Evolutionary conservation across 2,329 filamentous ascomycete genomes (phyloP).

Genomic region (Lecanosticta acicola): DNA sequence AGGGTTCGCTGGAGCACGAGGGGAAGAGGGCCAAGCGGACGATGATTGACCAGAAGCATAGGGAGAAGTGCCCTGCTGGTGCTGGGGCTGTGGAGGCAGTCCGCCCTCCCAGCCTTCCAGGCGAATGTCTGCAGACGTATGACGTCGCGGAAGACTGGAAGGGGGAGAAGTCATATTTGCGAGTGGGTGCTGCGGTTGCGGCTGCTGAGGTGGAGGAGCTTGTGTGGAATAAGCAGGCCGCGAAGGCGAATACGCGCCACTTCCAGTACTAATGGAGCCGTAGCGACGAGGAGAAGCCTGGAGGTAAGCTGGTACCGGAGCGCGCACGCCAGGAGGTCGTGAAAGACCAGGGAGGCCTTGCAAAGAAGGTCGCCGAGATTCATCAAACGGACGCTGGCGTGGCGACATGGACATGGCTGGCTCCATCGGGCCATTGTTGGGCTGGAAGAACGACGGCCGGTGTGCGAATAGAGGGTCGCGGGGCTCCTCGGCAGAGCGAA

Average conservation of each 20-base stretch:
- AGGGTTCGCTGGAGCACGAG: conserved; percentile 41
- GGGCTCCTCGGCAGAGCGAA: conserved; percentile 52
- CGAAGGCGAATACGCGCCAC: conserved; percentile 61
- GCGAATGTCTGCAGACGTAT: conserved; percentile 93
- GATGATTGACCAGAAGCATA: conserved; percentile 60
- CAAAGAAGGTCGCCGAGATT: conserved; percentile 66
- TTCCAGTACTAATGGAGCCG: conserved; percentile 68
- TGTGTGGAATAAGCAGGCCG: conserved; percentile 55
- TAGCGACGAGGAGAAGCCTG: conserved; percentile 74
- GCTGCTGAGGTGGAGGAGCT: conserved; percentile 53
- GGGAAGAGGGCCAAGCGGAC: conserved; percentile 62
- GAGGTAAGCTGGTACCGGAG: conserved; percentile 75
- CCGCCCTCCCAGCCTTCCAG: conserved; percentile 65
- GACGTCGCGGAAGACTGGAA: conserved; percentile 69
- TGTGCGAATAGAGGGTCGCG: conserved; percentile 51
- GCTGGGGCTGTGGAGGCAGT: conserved; percentile 49
- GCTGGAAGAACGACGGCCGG: conserved; percentile 40
- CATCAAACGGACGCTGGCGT: conserved; percentile 78
- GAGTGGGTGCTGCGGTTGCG: conserved; percentile 58
- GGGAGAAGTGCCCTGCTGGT: conserved; percentile 52
- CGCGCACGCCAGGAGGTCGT: conserved; percentile 64
- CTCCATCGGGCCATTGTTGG: conserved; percentile 21
- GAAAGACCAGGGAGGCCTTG: conserved; percentile 46
- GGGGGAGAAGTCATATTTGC: conserved; percentile 53
- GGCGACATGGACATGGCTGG: conserved; percentile 65